Evolutionary conservation across 306 rosid species (phyloP).

Genomic region (Rosa multiflora): DNA sequence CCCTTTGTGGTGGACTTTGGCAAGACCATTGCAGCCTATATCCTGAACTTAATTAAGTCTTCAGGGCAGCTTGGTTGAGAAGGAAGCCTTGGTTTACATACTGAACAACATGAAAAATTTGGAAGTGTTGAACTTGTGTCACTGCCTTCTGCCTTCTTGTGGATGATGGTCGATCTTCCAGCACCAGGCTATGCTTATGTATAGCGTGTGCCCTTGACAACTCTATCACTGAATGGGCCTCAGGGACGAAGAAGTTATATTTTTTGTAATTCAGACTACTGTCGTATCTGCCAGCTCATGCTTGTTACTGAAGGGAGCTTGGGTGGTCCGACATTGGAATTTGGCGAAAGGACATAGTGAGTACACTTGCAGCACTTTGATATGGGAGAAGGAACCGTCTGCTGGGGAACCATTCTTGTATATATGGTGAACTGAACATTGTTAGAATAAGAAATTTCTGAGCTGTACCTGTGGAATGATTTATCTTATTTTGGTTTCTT

Average conservation of each 20-base stretch:
- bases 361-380: background rate
- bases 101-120: slow-evolving; percentile 5
- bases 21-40: background rate
- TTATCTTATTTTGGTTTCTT: background rate
- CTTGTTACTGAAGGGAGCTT: background rate
- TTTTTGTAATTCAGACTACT: background rate
- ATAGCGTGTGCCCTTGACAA: background rate
- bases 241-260: background rate
- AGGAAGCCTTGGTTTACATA: slow-evolving; percentile 14
- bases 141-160: slow-evolving; percentile 22
- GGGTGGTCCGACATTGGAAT: background rate
- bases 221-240: background rate
- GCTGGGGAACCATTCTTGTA: background rate
- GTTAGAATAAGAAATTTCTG: background rate
- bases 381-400: background rate
- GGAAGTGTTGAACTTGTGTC: slow-evolving; percentile 26
- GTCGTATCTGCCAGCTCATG: slow-evolving; percentile 1
- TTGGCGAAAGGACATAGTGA: slow-evolving; percentile 12
- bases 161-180: background rate
- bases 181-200: background rate
- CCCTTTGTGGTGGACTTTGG: slow-evolving; percentile 2
- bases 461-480: background rate
- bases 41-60: slow-evolving; percentile 32
- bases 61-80: background rate
- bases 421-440: background rate